These are phyloP conservation scores for Paxillus ammoniavirescens DNA, from an alignment of 768 basidiomycete genomes.

Conservation along the genomic window DNA sequence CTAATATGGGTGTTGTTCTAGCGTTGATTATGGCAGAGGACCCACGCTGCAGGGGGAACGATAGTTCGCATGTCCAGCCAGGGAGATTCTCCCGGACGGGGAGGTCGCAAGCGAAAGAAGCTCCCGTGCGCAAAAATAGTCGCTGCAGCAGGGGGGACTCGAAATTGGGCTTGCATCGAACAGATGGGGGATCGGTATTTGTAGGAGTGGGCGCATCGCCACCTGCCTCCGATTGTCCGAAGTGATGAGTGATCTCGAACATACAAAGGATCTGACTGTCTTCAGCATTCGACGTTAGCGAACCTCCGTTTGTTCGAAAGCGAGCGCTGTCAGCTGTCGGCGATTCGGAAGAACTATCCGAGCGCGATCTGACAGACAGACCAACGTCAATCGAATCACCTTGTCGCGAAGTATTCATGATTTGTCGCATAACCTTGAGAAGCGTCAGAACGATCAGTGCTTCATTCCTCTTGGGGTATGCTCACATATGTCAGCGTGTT, in stretches of 20 bases:
- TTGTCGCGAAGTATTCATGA: conserved; percentile 60
- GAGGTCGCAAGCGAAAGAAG: conserved; percentile 37
- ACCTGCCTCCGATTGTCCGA: conserved; percentile 24
- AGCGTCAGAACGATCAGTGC: conserved; percentile 14
- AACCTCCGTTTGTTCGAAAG: conserved; percentile 25
- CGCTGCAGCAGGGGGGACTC: conserved; percentile 55
- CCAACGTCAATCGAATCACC: conserved; percentile 90
- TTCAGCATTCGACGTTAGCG: conserved; percentile 21
- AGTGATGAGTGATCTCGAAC: conserved; percentile 58
- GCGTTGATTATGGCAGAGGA: conserved; percentile 43
- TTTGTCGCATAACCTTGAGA: conserved; percentile 77
- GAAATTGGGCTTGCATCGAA: conserved; percentile 41
- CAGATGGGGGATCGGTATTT: conserved; percentile 7
- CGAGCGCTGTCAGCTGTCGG: conserved; percentile 22
- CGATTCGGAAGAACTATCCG: conserved; percentile 23
- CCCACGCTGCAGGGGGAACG: conserved; percentile 62
- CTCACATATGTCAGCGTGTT: conserved; percentile 85
- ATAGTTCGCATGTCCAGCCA: conserved; percentile 65
- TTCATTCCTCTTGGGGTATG: conserved; percentile 14
- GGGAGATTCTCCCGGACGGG: conserved; percentile 40
- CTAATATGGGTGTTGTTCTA: conserved; percentile 38
- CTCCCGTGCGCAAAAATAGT: conserved; percentile 59
- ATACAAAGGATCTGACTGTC: conserved; percentile 49
- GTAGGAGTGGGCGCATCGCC: conserved; percentile 8
- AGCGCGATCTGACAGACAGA: conserved; percentile 50